These are phyloP conservation scores for Draba incana DNA, from an alignment of 345 rosid species.

Conservation along the genomic window DNA sequence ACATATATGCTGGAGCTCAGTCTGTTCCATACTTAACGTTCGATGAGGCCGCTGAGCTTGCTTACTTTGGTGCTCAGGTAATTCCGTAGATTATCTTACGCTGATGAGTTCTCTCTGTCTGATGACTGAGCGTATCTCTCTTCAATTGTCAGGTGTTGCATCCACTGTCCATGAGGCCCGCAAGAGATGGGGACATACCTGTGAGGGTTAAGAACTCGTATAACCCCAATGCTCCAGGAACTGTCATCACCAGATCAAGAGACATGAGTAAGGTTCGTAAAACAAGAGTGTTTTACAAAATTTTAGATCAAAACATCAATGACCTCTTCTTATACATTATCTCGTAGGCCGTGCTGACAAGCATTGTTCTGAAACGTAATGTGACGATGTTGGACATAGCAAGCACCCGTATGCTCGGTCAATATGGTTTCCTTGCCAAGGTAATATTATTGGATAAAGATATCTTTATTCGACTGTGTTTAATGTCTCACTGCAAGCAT, in stretches of 20 bases:
- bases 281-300: constrained; percentile 15
- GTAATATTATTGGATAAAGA: constrained; percentile 42
- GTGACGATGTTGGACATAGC: constrained; percentile 95
- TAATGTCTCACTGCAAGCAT: constrained; percentile 1
- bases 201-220: constrained; percentile 93
- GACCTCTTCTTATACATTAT: constrained; percentile 16
- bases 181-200: constrained; percentile 92
- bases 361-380: constrained; percentile 90
- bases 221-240: constrained; percentile 89
- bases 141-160: constrained; percentile 65
- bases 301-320: constrained; percentile 13
- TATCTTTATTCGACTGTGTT: constrained; percentile 9
- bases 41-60: constrained; percentile 97
- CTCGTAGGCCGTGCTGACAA: constrained; percentile 82
- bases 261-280: constrained; percentile 87
- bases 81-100: constrained; percentile 1
- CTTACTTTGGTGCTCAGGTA: constrained; percentile 99
- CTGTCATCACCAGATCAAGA: constrained; percentile 77
- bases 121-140: constrained; percentile 12
- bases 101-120: constrained; percentile 1
- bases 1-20: constrained; percentile 64
- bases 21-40: constrained; percentile 88
- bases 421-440: constrained; percentile 92
- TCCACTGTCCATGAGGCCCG: constrained; percentile 97
- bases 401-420: constrained; percentile 97